These are phyloP conservation scores for Vigna nakashimae DNA, from an alignment of 306 rosid species.

Conservation along the genomic window DNA sequence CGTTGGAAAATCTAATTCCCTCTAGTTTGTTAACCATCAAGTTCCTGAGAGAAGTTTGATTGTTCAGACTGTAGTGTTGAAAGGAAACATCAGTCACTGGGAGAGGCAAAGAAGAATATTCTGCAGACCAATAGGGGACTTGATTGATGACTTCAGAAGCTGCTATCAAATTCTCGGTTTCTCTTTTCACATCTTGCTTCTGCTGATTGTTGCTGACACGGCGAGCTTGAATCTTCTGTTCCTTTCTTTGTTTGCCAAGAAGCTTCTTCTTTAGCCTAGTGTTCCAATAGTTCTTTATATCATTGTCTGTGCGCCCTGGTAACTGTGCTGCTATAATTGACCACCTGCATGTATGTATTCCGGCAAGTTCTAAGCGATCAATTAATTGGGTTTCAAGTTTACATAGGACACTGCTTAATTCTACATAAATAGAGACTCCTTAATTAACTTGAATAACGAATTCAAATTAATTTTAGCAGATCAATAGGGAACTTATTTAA, in stretches of 20 bases:
- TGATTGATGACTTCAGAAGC: conserved; percentile 43
- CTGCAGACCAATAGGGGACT: conserved; percentile 53
- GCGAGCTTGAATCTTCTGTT: conserved; percentile 62
- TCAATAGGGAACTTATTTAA: not conserved
- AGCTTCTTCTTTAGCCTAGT: conserved; percentile 97
- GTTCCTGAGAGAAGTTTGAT: conserved; percentile 55
- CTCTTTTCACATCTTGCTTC: conserved; percentile 65
- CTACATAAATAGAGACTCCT: not conserved
- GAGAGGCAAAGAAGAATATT: conserved; percentile 46
- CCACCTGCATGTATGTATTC: conserved; percentile 66
- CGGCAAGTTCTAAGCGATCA: not conserved
- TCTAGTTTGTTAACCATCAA: conserved; percentile 56
- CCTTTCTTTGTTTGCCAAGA: conserved; percentile 72
- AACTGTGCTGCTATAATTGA: conserved; percentile 94
- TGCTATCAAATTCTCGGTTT: conserved; percentile 43
- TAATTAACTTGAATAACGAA: not conserved
- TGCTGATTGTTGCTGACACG: conserved; percentile 39
- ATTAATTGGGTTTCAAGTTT: not conserved
- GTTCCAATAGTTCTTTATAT: conserved; percentile 97
- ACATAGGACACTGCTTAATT: not conserved
- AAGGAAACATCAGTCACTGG: conserved; percentile 46
- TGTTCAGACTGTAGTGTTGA: conserved; percentile 43
- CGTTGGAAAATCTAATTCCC: conserved; percentile 50
- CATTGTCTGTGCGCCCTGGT: conserved; percentile 96
- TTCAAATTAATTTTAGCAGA: not conserved